phyloP scores from a whole-genome alignment of 768 basidiomycete genomes.

The Tremella mesenterica region DNA sequence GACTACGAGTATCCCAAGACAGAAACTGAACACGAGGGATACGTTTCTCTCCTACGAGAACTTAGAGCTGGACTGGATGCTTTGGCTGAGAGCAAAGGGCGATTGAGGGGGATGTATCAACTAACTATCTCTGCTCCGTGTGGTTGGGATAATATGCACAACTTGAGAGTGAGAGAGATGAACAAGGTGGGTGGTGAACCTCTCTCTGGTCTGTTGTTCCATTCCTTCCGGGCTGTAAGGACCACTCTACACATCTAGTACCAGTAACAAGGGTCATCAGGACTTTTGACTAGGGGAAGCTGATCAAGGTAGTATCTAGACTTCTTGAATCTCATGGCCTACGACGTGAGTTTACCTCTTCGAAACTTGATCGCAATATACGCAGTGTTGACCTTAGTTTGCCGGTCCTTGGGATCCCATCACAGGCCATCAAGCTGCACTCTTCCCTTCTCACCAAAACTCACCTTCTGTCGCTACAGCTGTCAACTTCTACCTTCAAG shows the following conservation, averaged over 20 bases:
- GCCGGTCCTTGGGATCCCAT: constrained; percentile 65
- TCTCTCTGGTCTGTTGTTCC: neutral
- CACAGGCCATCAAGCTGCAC: constrained; percentile 69
- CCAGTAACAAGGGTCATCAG: too few species aligned
- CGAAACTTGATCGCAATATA: too few species aligned
- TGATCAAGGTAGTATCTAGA: constrained; percentile 51
- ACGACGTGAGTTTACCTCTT: constrained; percentile 35
- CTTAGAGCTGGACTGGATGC: constrained; percentile 66
- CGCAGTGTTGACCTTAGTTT: constrained; percentile 47
- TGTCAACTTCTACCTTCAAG: constrained; percentile 60
- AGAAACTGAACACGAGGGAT: constrained; percentile 67
- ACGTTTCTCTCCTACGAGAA: constrained; percentile 69
- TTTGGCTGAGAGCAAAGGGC: constrained; percentile 60
- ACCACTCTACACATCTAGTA: too few species aligned
- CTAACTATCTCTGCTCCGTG: constrained; percentile 88
- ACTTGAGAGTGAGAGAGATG: constrained; percentile 73
- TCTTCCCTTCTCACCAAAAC: constrained; percentile 57
- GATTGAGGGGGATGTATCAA: constrained; percentile 48
- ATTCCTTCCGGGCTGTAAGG: neutral
- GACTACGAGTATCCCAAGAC: constrained; percentile 86
- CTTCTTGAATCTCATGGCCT: constrained; percentile 93
- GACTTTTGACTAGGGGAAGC: too few species aligned
- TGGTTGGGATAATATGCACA: constrained; percentile 75
- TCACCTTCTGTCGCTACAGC: constrained; percentile 56
- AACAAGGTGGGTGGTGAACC: constrained; percentile 47